Evolutionary conservation across 2,329 filamentous ascomycete species (phyloP), one percentile per base, ranked within the genome.

Genomic region (Alternaria ethzedia): DNA sequence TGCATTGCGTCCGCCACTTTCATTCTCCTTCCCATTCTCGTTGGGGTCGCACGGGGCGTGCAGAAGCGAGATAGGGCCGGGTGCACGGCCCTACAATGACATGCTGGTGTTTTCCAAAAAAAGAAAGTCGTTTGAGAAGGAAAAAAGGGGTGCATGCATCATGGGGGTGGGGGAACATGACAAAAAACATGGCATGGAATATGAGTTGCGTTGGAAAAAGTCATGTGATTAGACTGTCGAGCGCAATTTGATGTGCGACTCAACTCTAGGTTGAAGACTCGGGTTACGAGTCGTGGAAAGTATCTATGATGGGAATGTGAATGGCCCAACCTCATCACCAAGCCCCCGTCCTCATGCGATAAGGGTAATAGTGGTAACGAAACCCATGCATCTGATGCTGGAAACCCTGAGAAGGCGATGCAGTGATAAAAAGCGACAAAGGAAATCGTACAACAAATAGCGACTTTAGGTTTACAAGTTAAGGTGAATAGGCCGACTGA

Each of bases 401-500:
- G 7, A 26, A 52, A 36, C 3, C 28, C 28, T 6, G 15, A 36
- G 7, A 25, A 25, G 28, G 30, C 28, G 13, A 52, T 41, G 30
- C 49, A 52, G 20, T 32, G 49, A 5, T 13, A 52, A 52, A 41
- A 36, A 21, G 49, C 28, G 49, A 52, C 28, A 52, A 36, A 41
- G 30, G 36, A 36, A 52, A 52, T 36, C 49, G 49, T 52, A 36
- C 20, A 41, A 15, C 49, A 52, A 2, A 52, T 51, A 12, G 13
- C 49, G 49, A 36, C 30, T 52, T 36, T 52, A 25, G 30, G 49
- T 41, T 52, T 52, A 52, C 49, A 52, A 52, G 28, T 52, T 52
- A 52, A 23, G 36, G 28, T 52, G 5, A 41, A 23, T 52, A 52
- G 49, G 13, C 49, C 28, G 30, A 13, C 49, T 9, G 49, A 41